phyloP scores from a whole-genome alignment of 2,329 filamentous ascomycete species.

The Tolypocladium ophioglossoides region DNA sequence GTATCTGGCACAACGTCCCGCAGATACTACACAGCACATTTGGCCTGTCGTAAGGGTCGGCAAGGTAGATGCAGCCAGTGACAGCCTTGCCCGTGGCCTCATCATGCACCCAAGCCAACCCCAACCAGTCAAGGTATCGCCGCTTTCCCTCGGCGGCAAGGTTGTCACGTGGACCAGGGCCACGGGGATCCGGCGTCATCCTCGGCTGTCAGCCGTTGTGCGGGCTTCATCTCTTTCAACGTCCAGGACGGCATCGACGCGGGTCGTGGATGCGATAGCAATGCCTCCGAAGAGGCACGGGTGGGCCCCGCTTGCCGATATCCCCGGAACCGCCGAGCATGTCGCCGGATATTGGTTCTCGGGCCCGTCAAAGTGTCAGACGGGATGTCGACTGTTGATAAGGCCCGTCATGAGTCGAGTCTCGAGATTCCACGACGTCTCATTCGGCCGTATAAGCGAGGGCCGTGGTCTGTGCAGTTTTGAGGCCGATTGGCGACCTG shows the following conservation, averaged over 20 bases:
- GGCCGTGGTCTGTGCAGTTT: not conserved
- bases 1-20: not conserved
- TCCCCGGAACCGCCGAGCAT: constrained; percentile 5
- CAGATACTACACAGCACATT: not conserved
- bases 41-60: not conserved
- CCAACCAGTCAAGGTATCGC: not conserved
- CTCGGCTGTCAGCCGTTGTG: not conserved
- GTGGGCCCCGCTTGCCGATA: not conserved
- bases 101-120: not conserved
- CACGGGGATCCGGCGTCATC: not conserved
- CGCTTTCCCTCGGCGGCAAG: not conserved
- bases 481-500: not conserved
- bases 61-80: not conserved
- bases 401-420: not conserved
- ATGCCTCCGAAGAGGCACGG: not conserved
- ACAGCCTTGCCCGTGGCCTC: not conserved
- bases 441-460: not conserved
- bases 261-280: not conserved
- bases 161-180: not conserved
- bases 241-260: not conserved
- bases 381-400: not conserved
- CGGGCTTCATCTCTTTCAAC: not conserved
- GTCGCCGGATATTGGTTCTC: not conserved
- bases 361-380: not conserved
- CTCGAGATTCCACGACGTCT: not conserved